Evolutionary conservation across 2,329 filamentous ascomycete species (phyloP).

Genomic region (Hypoxylon rubiginosum): DNA sequence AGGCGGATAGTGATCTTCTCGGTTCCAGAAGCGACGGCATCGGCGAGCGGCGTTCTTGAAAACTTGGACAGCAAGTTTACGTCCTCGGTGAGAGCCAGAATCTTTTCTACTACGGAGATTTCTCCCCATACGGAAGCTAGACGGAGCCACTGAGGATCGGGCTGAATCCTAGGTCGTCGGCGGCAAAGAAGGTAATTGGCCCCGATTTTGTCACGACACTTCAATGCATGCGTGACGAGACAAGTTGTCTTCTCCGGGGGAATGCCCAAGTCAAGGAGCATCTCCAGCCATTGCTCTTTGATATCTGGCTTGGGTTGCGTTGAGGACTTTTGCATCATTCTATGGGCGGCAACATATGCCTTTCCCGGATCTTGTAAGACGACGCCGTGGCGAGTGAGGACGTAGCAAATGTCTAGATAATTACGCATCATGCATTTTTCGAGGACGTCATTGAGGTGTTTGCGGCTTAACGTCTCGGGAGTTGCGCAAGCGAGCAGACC

Average conservation of each 20-base stretch:
- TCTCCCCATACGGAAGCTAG: not conserved
- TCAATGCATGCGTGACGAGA: not conserved
- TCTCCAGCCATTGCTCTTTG: not conserved
- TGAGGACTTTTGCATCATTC: not conserved
- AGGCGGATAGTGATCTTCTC: not conserved
- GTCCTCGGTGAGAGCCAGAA: not conserved
- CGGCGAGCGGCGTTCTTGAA: not conserved
- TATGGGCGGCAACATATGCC: not conserved
- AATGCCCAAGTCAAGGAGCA: not conserved
- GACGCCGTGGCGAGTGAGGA: constrained; percentile 6
- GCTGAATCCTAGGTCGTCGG: no score
- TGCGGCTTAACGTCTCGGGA: not conserved
- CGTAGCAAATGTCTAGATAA: not conserved
- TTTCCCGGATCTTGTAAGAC: not conserved
- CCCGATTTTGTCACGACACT: not conserved
- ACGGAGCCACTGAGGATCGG: not conserved
- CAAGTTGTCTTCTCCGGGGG: not conserved
- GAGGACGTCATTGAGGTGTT: not conserved
- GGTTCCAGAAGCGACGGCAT: not conserved
- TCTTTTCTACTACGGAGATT: not conserved
- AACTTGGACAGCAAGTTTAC: not conserved
- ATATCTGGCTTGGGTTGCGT: no score
- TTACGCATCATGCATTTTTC: not conserved
- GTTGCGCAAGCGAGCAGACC: not conserved
- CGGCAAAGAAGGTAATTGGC: not conserved